A percentile compares a stretch with the other conserved stretches of the same genome.
These are phyloP conservation scores for Sporothrix schenckii DNA, from an alignment of 2,329 filamentous ascomycete species.

Conservation along the genomic window DNA sequence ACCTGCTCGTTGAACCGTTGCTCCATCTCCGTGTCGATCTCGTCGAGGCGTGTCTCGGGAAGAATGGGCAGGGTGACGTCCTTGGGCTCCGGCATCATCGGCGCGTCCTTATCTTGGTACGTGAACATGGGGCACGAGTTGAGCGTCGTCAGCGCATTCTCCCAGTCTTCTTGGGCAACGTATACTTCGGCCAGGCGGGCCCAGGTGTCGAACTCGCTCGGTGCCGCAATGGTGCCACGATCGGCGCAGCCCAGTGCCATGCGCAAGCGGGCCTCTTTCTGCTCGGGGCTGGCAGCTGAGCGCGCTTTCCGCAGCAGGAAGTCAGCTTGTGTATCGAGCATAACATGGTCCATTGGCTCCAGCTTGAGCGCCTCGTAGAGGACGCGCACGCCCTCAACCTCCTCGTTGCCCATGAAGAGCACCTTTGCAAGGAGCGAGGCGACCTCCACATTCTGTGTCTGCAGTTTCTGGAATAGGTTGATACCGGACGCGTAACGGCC, in stretches of 20 bases:
- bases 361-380: slow-evolving; percentile 87
- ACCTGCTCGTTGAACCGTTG: slow-evolving; percentile 81
- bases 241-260: slow-evolving; percentile 93
- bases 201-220: slow-evolving; percentile 97
- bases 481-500: slow-evolving; percentile 93
- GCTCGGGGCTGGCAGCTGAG: slow-evolving; percentile 56
- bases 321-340: slow-evolving; percentile 90
- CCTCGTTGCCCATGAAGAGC: slow-evolving; percentile 91
- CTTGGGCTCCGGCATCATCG: slow-evolving; percentile 88
- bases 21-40: slow-evolving; percentile 90
- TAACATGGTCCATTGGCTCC: slow-evolving; percentile 94
- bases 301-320: slow-evolving; percentile 85
- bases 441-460: slow-evolving; percentile 87
- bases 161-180: slow-evolving; percentile 92
- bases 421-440: slow-evolving; percentile 90
- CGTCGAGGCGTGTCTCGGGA: slow-evolving; percentile 86
- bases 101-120: slow-evolving; percentile 97
- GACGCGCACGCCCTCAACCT: slow-evolving; percentile 89
- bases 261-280: slow-evolving; percentile 69
- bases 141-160: slow-evolving; percentile 88
- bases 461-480: slow-evolving; percentile 95
- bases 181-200: slow-evolving; percentile 92
- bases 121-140: slow-evolving; percentile 99
- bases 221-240: slow-evolving; percentile 89
- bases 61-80: slow-evolving; percentile 86